Base-by-base conservation (phyloP, 257 asterid genomes). In the Marsdenia floribunda region DNA sequence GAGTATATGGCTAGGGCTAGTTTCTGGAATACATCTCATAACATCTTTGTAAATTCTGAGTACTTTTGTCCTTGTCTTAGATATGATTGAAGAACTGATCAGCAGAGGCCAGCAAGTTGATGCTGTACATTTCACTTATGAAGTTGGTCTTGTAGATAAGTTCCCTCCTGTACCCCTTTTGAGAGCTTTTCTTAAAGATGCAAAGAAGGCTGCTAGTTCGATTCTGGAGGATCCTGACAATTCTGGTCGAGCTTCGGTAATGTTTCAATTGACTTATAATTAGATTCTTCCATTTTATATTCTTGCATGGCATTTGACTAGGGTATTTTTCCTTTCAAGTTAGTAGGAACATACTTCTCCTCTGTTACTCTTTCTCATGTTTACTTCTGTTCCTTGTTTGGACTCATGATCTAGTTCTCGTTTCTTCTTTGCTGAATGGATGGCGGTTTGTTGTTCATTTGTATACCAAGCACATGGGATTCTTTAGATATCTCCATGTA, bases 81-180 rank as follows among this genome's bases (percentile, higher is more conserved):
- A 93, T 76, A 88, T 95, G 93, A 95, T 95, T 54, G 96, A 91
- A 82, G 99, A 95, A 73, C 76, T 95, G 59, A 87, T 95, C 68
- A 91, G 98, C 87, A 88, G 86, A 83, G 99, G 99, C 78, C 99
- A 95, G 82, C 99, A 91, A 78, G 98, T 95, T 73, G 99, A 95
- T 86, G 99, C 99, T 42, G 98, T 95, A 70, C 99, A 95, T 84
- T 95, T 95, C 82, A 88, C 93, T 50, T 89, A 87, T 79, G 99
- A 95, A 91, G 97, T 86, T 68, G 99, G 98, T 70, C 96, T 95
- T 55, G 86, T 81, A 0, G 74, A 88, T 86, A 88, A 81, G 82
- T 95, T 85, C 73, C 98, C 99, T 47, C 98, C 99, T n/a, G 95
- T 95, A 64, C 97, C 99, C 0, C 90, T 95, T 74, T 88, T 95